Conservation (phyloP, 148 eudicot genomes). For the Amaranthus hypochondriacus region DNA sequence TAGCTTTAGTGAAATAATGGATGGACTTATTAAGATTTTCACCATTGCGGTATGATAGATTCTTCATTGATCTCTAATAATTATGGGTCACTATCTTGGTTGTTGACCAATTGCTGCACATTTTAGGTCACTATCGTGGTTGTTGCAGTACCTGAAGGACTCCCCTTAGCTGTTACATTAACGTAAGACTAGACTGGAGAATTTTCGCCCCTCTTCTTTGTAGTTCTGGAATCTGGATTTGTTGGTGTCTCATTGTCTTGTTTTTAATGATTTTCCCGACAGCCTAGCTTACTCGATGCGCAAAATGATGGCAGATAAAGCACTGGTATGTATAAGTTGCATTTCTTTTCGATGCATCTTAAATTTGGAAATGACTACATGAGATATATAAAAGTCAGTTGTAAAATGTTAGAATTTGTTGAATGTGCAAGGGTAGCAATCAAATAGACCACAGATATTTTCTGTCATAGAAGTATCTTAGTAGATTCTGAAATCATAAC, state of each 20-base stretch:
- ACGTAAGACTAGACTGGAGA: constrained; percentile 48
- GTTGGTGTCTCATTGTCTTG: constrained; percentile 4
- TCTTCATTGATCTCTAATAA: background rate
- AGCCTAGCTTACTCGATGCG: constrained; percentile 97
- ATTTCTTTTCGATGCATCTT: background rate
- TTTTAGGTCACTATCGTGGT: constrained; percentile 87
- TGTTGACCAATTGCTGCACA: constrained; percentile 22
- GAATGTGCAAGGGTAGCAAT: background rate
- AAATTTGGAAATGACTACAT: background rate
- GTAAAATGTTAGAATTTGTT: background rate
- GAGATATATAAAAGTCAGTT: too few species aligned
- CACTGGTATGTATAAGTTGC: constrained; percentile 45
- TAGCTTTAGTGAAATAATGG: constrained; percentile 43
- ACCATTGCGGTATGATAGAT: constrained; percentile 63
- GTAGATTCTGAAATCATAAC: too few species aligned
- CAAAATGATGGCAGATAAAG: constrained; percentile 99
- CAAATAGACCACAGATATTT: background rate
- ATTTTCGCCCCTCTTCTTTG: background rate
- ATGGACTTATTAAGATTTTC: constrained; percentile 62
- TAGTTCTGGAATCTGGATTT: background rate
- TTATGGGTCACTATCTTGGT: background rate
- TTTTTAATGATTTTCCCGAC: constrained; percentile 24
- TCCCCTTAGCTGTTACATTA: constrained; percentile 83
- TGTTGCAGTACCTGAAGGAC: constrained; percentile 92
- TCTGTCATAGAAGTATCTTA: background rate